These are phyloP conservation scores for Paramecium caudatum DNA, from an alignment of 73 alveolate genomes.

Conservation along the genomic window DNA sequence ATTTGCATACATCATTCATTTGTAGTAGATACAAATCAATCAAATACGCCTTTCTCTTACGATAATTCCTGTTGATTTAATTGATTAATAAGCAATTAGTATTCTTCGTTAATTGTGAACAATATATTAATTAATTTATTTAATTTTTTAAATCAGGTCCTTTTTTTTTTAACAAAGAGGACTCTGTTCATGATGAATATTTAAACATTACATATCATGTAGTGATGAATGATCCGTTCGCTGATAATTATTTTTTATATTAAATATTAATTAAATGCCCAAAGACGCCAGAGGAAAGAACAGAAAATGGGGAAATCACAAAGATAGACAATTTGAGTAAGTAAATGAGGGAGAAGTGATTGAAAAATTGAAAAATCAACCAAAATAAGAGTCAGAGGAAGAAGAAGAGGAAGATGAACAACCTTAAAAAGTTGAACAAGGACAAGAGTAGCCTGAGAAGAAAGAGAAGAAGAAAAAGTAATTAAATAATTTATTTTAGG, in stretches of 20 bases:
- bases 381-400: not conserved
- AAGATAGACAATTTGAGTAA: slow-evolving; percentile 56
- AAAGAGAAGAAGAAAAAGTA: slow-evolving; percentile 57
- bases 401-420: slow-evolving; percentile 49
- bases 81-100: slow-evolving; percentile 1
- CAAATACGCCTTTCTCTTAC: not conserved
- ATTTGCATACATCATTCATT: not conserved
- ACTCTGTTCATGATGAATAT: not conserved
- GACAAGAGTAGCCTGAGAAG: slow-evolving; percentile 1
- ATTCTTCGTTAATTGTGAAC: not conserved
- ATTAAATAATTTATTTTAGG: not conserved
- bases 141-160: slow-evolving; percentile 9
- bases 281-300: slow-evolving; percentile 71
- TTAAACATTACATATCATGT: slow-evolving; percentile 25
- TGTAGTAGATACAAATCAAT: not conserved
- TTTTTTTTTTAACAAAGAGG: too few relatives aligned
- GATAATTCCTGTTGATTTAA: not conserved
- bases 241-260: not conserved
- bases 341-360: slow-evolving; percentile 56
- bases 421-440: not conserved
- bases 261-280: slow-evolving; percentile 42
- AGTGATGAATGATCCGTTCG: slow-evolving; percentile 72
- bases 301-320: slow-evolving; percentile 66
- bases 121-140: not conserved
- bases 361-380: slow-evolving; percentile 24